Evolutionary conservation across 345 rosid species (phyloP).

Genomic region (Syzygium aromaticum): DNA sequence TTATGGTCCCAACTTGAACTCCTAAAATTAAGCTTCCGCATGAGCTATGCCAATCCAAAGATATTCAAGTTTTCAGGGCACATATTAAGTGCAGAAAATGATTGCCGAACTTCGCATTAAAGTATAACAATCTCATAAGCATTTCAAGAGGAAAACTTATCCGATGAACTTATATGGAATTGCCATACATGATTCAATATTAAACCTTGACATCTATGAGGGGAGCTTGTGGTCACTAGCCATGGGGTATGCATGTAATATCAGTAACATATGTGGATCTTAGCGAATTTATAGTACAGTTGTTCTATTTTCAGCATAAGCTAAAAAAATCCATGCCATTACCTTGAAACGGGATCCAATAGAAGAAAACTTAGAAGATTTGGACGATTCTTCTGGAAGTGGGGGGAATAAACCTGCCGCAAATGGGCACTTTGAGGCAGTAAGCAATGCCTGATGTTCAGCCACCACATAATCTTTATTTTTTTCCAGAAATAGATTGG

Average conservation of each 20-base stretch:
- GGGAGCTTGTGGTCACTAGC: neutral
- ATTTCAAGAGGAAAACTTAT: neutral
- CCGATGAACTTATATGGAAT: neutral
- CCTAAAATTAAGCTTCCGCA: neutral
- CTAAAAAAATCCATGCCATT: neutral
- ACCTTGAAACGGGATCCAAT: slow-evolving; percentile 93
- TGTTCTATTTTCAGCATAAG: neutral
- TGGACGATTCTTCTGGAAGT: slow-evolving; percentile 77
- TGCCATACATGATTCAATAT: neutral
- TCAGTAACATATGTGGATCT: neutral
- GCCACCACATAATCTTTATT: slow-evolving; percentile 95
- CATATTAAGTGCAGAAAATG: neutral
- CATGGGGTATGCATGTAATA: neutral
- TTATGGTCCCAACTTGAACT: neutral
- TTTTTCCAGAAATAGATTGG: slow-evolving; percentile 81
- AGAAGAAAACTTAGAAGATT: slow-evolving; percentile 92
- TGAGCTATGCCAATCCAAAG: neutral
- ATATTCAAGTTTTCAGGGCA: neutral
- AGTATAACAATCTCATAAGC: neutral
- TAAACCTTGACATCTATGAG: neutral
- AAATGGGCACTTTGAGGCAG: slow-evolving; percentile 71
- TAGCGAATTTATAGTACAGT: neutral
- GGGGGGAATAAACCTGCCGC: slow-evolving; percentile 74
- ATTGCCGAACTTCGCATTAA: neutral
- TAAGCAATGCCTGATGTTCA: slow-evolving; percentile 83